Percentiles rank a stretch among this genome's conserved stretches.
Evolutionary conservation across 805 yeast genomes (phyloP).

Genomic region (Millerozyma acaciae): DNA sequence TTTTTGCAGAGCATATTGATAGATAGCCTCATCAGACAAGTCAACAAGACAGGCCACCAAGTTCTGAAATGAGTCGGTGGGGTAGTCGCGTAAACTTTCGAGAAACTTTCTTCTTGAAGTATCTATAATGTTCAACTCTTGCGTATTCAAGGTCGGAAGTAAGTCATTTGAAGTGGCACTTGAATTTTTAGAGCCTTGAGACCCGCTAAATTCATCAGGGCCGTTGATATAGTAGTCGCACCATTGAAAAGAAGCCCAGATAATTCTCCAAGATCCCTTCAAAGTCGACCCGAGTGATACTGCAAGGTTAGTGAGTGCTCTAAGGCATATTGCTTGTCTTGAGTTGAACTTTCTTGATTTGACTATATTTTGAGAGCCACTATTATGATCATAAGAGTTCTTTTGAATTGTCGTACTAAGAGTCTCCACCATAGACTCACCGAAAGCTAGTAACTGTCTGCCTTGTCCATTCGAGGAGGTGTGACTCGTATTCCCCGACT

Average conservation of each 20-base stretch:
- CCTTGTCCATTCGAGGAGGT: constrained; percentile 17
- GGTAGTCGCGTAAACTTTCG: constrained; percentile 58
- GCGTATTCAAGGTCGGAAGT: constrained; percentile 34
- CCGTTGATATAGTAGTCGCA: constrained; percentile 69
- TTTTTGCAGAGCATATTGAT: constrained; percentile 3
- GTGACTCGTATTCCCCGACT: background rate
- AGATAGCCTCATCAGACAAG: constrained; percentile 31
- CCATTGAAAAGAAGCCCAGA: constrained; percentile 71
- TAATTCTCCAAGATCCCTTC: constrained; percentile 59
- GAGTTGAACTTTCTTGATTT: constrained; percentile 43
- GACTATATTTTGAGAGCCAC: background rate
- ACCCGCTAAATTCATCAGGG: constrained; percentile 30
- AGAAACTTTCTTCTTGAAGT: constrained; percentile 54
- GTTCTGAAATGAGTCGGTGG: constrained; percentile 45
- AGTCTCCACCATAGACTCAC: constrained; percentile 52
- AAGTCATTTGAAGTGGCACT: constrained; percentile 15
- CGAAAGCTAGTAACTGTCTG: constrained; percentile 39
- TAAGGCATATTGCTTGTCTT: constrained; percentile 68
- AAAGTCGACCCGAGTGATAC: constrained; percentile 78
- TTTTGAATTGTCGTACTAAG: constrained; percentile 41
- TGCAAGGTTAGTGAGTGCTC: constrained; percentile 76
- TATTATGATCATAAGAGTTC: constrained; percentile 5
- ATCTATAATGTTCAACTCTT: constrained; percentile 52
- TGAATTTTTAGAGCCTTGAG: constrained; percentile 27
- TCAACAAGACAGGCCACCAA: constrained; percentile 46